Evolutionary conservation across 1,139 yeast genomes (phyloP).

Genomic region (Candida freyschussii): DNA sequence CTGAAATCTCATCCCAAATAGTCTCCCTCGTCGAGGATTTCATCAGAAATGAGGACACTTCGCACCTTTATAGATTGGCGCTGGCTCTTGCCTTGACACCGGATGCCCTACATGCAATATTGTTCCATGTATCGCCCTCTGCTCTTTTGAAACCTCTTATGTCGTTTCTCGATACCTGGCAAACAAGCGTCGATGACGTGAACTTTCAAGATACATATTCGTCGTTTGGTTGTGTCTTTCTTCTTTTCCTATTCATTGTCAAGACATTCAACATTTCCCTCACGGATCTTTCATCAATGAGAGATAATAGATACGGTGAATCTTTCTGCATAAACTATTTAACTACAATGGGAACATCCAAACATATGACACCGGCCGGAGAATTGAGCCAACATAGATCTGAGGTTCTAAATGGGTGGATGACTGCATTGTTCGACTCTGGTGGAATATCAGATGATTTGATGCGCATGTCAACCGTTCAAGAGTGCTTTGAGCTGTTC

Average conservation of each 20-base stretch:
- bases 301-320: slow-evolving; percentile 11
- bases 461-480: slow-evolving; percentile 59
- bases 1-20: slow-evolving; percentile 36
- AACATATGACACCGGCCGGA: slow-evolving; percentile 10
- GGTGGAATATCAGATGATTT: slow-evolving; percentile 86
- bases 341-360: slow-evolving; percentile 22
- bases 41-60: slow-evolving; percentile 35
- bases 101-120: slow-evolving; percentile 39
- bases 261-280: slow-evolving; percentile 41
- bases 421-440: slow-evolving; percentile 72
- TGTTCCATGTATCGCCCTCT: slow-evolving; percentile 27
- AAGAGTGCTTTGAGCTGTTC: slow-evolving; percentile 63
- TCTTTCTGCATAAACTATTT: slow-evolving; percentile 25
- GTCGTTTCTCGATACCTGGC: slow-evolving; percentile 32
- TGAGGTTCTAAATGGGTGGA: slow-evolving; percentile 68
- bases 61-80: slow-evolving; percentile 46
- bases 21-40: slow-evolving; percentile 36
- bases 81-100: slow-evolving; percentile 41
- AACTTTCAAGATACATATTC: slow-evolving; percentile 67
- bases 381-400: slow-evolving; percentile 16
- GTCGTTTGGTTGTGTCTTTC: slow-evolving; percentile 55
- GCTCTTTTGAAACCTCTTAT: slow-evolving; percentile 29
- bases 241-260: slow-evolving; percentile 44
- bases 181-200: slow-evolving; percentile 40
- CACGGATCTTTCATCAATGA: slow-evolving; percentile 21